These are phyloP conservation scores for Hylodesmum podocarpum DNA, from an alignment of 306 rosid genomes.

Conservation along the genomic window DNA sequence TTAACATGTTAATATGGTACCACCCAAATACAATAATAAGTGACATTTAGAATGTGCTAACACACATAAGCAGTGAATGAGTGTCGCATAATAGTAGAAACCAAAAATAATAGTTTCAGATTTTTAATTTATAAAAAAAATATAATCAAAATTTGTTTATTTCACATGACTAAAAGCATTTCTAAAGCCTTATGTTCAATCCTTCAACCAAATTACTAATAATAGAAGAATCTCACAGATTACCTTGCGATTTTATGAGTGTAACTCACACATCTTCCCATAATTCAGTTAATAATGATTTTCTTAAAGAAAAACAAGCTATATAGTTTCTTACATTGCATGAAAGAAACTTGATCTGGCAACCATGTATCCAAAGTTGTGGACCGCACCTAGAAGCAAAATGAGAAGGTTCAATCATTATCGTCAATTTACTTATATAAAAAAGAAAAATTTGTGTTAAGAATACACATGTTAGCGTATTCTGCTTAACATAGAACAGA, in stretches of 20 bases:
- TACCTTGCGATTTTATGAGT: not conserved
- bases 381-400: slow-evolving; percentile 72
- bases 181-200: too few species aligned
- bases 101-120: too few species aligned
- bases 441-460: not conserved
- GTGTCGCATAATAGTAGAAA: too few species aligned
- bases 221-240: not conserved
- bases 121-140: too few species aligned
- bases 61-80: too few species aligned
- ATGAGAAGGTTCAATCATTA: slow-evolving; percentile 26
- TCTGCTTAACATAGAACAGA: not conserved
- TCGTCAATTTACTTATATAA: not conserved
- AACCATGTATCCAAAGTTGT: slow-evolving; percentile 95
- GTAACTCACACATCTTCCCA: not conserved
- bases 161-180: too few species aligned
- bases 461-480: not conserved
- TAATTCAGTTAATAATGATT: not conserved
- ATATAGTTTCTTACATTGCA: slow-evolving; percentile 71
- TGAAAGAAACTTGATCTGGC: slow-evolving; percentile 81
- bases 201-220: not conserved
- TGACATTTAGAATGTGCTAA: too few species aligned
- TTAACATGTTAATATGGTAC: too few species aligned
- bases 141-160: too few species aligned
- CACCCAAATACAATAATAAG: too few species aligned
- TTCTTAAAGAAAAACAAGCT: slow-evolving; percentile 9